These are phyloP conservation scores for Candida suzukii DNA, from an alignment of 805 yeast species.

Conservation along the genomic window DNA sequence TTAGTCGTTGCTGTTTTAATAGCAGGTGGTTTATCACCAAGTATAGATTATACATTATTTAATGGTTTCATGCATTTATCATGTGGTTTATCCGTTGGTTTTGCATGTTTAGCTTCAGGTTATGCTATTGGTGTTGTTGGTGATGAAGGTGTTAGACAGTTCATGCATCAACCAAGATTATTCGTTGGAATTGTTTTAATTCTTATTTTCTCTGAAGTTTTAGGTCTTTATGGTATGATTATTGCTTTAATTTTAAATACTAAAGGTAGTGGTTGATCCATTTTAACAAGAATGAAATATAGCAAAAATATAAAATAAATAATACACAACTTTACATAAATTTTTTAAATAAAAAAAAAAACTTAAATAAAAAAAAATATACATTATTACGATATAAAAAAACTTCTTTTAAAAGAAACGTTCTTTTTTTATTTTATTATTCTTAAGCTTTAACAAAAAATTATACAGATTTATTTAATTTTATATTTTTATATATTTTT, in stretches of 20 bases:
- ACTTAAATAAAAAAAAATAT: no score
- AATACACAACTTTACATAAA: no score
- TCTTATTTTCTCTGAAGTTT: constrained; percentile 96
- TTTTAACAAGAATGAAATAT: no score
- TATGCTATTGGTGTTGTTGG: constrained; percentile 99
- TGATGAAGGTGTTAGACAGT: constrained; percentile 98
- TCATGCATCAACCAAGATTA: constrained; percentile 94
- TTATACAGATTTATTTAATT: no score
- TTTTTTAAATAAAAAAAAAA: no score
- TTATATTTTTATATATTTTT: background rate
- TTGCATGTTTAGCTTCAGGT: constrained; percentile 94
- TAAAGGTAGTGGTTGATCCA: constrained; percentile 57
- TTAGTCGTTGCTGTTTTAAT: constrained; percentile 93
- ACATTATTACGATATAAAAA: no score
- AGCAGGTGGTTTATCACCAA: constrained; percentile 82
- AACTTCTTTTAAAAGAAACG: no score
- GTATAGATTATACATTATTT: constrained; percentile 74
- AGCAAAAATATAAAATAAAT: no score
- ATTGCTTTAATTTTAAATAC: constrained; percentile 90
- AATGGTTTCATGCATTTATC: constrained; percentile 98
- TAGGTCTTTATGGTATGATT: constrained; percentile 94
- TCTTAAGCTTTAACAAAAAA: no score
- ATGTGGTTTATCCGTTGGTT: constrained; percentile 94
- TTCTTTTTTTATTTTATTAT: no score
- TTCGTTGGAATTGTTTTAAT: constrained; percentile 97